Base-by-base conservation (phyloP, 257 asterid genomes). In the Osmanthus fragrans region DNA sequence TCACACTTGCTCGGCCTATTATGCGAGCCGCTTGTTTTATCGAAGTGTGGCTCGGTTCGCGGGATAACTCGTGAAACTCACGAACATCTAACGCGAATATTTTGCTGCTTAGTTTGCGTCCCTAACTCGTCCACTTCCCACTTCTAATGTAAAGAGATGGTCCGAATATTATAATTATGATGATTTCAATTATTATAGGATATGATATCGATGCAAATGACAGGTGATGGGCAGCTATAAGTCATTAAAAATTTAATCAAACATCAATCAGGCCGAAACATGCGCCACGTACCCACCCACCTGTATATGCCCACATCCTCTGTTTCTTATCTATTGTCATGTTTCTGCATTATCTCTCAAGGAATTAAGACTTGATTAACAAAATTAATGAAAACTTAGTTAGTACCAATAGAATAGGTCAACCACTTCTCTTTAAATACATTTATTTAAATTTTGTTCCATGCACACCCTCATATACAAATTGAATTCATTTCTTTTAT, bases 281-380 rank as follows among this genome's bases (percentile, higher is more conserved):
- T 64, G 77, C 79, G 85, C 74, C 85, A 76, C 80, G 70, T 81
- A 72, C 18, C 15, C 23, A 19, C 23, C 10, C 32, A 60, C 15
- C 19, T 63, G 7, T 25, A 11, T 12, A 11, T 63, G 36, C 65
- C 27, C 65, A 60, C 18, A 23, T 25, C 5, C 33, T 21, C 32
- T 58, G 30, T n/a, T 58, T 58, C 23, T 3, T 25, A 8, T 10
- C 16, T 60, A 25, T 9, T 58, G 30, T 21, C 67, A 21, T 21
- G 30, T 58, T 21, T 58, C 13, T 21, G 30, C 27, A 1, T 51
- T 16, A 54, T 6, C 11, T 1, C 23, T 54, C 25, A n/a, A 54
- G 64, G 64, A 54, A 54, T 54, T 51, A 16, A 23, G 60, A 16
- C 19, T 51, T 18, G 60, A 18, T 16, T 51, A 51, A 49, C 21